phyloP scores from a whole-genome alignment of 257 asterid genomes.

The Solanum pinnatisectum region DNA sequence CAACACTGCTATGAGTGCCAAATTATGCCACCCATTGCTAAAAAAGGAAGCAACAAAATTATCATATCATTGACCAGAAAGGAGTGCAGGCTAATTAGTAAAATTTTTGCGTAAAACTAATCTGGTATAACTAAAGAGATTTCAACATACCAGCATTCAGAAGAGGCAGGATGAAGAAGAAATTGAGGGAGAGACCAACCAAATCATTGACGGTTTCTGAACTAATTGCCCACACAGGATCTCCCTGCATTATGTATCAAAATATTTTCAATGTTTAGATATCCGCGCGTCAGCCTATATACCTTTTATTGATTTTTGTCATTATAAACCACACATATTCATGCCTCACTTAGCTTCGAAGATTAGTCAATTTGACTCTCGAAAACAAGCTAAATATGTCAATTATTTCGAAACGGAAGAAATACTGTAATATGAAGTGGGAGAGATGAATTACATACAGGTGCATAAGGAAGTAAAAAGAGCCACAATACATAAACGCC shows the following conservation, averaged over 20 bases:
- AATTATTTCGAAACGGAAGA: background rate
- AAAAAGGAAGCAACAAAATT: background rate
- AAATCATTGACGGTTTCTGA: slow-evolving; percentile 61
- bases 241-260: slow-evolving; percentile 55
- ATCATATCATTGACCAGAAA: background rate
- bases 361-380: background rate
- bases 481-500: slow-evolving; percentile 78
- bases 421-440: background rate
- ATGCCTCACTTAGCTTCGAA: background rate
- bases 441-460: slow-evolving; percentile 30
- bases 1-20: background rate
- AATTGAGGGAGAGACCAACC: slow-evolving; percentile 80
- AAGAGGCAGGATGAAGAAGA: slow-evolving; percentile 80
- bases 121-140: background rate
- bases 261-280: background rate
- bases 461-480: slow-evolving; percentile 92
- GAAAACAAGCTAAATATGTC: background rate
- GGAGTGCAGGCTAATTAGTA: background rate
- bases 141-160: slow-evolving; percentile 50
- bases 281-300: too few species aligned
- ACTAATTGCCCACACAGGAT: slow-evolving; percentile 93
- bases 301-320: too few species aligned
- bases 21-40: background rate
- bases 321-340: background rate
- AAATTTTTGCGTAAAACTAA: background rate